Evolutionary conservation across 768 basidiomycete species (phyloP).

Genomic region (Tricholoma furcatifolium): DNA sequence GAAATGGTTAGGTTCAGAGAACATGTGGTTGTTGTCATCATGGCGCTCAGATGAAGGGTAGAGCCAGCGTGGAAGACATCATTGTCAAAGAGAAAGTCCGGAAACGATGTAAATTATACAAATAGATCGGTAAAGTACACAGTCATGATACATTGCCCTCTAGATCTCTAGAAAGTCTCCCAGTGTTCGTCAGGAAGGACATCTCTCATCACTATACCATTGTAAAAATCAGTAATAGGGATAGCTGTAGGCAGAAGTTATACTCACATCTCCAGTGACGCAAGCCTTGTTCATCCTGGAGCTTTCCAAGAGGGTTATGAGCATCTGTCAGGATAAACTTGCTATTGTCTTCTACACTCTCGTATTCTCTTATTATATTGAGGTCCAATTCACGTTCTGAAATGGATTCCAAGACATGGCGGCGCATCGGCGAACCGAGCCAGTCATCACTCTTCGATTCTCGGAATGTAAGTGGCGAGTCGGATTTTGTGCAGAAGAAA

Average conservation of each 20-base stretch:
- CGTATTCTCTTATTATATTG: conserved; percentile 32
- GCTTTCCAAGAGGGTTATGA: conserved; percentile 58
- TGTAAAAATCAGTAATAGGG: conserved; percentile 5
- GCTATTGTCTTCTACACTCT: conserved; percentile 34
- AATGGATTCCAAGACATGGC: conserved; percentile 53
- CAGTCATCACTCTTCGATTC: conserved; percentile 54
- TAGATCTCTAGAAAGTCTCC: conserved; percentile 67
- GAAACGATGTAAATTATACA: not conserved
- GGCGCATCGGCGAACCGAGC: conserved; percentile 67
- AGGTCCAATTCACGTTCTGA: conserved; percentile 54
- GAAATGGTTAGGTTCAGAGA: not conserved
- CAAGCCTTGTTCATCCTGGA: conserved; percentile 64
- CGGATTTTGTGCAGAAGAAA: conserved; percentile 73
- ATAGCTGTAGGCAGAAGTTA: not conserved
- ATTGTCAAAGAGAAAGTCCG: not conserved
- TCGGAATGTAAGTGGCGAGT: conserved; percentile 58
- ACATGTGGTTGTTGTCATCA: not conserved
- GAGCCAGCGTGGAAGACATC: not conserved
- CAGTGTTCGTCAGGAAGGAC: conserved; percentile 72
- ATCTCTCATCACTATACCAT: conserved; percentile 68
- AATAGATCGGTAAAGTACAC: not conserved
- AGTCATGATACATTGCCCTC: not conserved
- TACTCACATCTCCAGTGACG: conserved; percentile 77
- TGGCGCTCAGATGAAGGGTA: not conserved
- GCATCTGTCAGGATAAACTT: conserved; percentile 61